phyloP scores from a whole-genome alignment of 2,329 filamentous ascomycete species.

The Fusarium brachygibbosum region DNA sequence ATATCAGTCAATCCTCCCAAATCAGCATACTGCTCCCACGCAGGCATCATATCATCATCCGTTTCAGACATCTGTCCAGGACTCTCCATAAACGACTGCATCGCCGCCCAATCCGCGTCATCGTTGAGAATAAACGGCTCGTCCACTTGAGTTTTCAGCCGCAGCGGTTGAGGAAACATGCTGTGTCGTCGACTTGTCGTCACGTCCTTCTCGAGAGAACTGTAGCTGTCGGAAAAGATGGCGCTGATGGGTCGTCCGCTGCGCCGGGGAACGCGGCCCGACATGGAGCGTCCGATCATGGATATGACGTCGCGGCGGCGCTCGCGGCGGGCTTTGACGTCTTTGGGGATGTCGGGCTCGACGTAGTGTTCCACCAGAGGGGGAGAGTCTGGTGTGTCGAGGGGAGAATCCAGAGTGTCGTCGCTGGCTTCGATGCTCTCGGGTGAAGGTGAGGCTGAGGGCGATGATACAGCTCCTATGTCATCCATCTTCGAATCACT shows the following conservation, averaged over 20 bases:
- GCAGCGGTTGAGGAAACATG: constrained; percentile 43
- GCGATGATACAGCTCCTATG: neutral
- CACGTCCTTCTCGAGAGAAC: neutral
- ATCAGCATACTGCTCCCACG: constrained; percentile 63
- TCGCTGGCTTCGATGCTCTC: constrained; percentile 42
- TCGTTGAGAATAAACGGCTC: constrained; percentile 50
- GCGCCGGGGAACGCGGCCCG: constrained; percentile 45
- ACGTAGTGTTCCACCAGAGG: constrained; percentile 36
- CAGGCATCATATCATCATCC: constrained; percentile 50
- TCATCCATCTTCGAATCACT: constrained; percentile 44
- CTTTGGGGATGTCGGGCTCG: constrained; percentile 26
- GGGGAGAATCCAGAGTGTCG: constrained; percentile 47
- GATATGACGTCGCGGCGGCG: constrained; percentile 50
- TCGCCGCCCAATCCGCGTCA: constrained; percentile 55
- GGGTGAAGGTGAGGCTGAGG: neutral
- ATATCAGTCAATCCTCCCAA: constrained; percentile 61
- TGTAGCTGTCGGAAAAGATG: constrained; percentile 47
- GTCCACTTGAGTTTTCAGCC: constrained; percentile 41
- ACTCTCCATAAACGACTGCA: constrained; percentile 55
- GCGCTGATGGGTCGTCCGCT: constrained; percentile 48
- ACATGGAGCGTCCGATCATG: constrained; percentile 46
- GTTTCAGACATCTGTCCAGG: constrained; percentile 28
- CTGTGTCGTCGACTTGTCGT: constrained; percentile 38
- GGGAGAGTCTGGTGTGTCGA: constrained; percentile 43
- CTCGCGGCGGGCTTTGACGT: constrained; percentile 47